A percentile compares a stretch with the other conserved stretches of the same genome.
Conservation (phyloP, 148 eudicot species). For the Oxyria digyna region DNA sequence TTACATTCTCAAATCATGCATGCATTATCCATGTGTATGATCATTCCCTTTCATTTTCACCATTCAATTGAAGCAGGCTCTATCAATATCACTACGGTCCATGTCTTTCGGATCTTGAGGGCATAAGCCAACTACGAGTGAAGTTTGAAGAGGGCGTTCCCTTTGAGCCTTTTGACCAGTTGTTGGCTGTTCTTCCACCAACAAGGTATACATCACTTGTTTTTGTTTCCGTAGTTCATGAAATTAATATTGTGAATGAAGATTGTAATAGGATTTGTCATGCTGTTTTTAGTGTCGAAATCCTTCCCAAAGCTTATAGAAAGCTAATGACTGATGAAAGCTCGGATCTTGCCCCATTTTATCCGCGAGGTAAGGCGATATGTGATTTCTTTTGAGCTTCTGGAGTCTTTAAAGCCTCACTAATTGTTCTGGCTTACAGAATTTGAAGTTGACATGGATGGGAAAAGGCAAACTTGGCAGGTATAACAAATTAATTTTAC, state of each 20-base stretch:
- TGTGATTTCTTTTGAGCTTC: not conserved
- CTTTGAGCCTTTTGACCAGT: slow-evolving; percentile 51
- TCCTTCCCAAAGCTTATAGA: slow-evolving; percentile 35
- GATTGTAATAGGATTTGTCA: not conserved
- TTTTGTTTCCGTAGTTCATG: not conserved
- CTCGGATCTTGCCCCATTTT: slow-evolving; percentile 32
- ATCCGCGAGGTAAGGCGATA: slow-evolving; percentile 41
- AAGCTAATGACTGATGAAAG: slow-evolving; percentile 28
- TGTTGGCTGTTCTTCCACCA: slow-evolving; percentile 66
- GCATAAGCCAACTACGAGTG: slow-evolving; percentile 24
- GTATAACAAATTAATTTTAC: too few species aligned
- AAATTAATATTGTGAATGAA: too few species aligned
- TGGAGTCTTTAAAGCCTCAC: too few species aligned
- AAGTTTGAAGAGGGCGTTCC: slow-evolving; percentile 39
- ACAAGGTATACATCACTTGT: slow-evolving; percentile 26
- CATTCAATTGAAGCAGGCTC: slow-evolving; percentile 20
- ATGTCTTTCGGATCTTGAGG: slow-evolving; percentile 56
- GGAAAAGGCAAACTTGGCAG: too few species aligned
- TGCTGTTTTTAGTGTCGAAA: slow-evolving; percentile 33
- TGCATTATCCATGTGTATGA: not conserved
- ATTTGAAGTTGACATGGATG: too few species aligned
- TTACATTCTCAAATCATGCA: too few species aligned
- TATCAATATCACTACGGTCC: slow-evolving; percentile 45
- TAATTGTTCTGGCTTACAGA: too few species aligned
- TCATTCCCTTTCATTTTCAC: not conserved